Conservation (phyloP, 768 basidiomycete genomes). For the Astraeus odoratus region DNA sequence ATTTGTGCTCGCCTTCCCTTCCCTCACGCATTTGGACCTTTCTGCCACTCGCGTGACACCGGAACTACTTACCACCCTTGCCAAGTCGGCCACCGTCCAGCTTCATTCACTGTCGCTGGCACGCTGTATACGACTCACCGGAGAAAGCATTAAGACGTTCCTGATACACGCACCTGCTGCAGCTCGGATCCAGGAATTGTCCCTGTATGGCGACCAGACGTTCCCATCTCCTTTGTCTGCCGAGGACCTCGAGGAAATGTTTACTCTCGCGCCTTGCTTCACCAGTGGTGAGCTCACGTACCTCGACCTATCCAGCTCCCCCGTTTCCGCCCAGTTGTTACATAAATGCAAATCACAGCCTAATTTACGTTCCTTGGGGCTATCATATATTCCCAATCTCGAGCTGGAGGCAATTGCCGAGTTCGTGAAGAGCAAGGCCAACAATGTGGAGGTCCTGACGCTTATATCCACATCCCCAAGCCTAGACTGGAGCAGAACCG, state of each 20-base stretch:
- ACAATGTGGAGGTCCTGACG: slow-evolving; percentile 81
- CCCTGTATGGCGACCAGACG: slow-evolving; percentile 84
- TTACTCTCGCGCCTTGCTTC: slow-evolving; percentile 77
- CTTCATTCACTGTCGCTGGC: slow-evolving; percentile 79
- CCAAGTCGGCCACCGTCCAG: slow-evolving; percentile 58
- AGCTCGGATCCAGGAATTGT: slow-evolving; percentile 62
- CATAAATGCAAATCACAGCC: slow-evolving; percentile 55
- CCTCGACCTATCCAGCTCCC: slow-evolving; percentile 84
- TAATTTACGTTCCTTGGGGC: slow-evolving; percentile 77
- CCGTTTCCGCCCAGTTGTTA: slow-evolving; percentile 54
- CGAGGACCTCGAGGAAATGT: slow-evolving; percentile 59
- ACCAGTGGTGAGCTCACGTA: slow-evolving; percentile 67
- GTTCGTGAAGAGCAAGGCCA: slow-evolving; percentile 63
- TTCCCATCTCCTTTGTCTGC: slow-evolving; percentile 66
- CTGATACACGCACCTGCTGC: slow-evolving; percentile 63
- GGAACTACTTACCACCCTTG: slow-evolving; percentile 64
- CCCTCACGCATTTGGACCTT: slow-evolving; percentile 84
- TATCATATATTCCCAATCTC: slow-evolving; percentile 78
- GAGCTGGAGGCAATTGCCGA: slow-evolving; percentile 55
- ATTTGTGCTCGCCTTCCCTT: slow-evolving; percentile 77
- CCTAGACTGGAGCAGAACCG: slow-evolving; percentile 47
- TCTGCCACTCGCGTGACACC: slow-evolving; percentile 81
- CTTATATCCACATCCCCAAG: slow-evolving; percentile 72
- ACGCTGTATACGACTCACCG: slow-evolving; percentile 78
- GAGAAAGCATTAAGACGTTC: slow-evolving; percentile 69